Conservation (phyloP, 257 asterid genomes). For the Nicotiana paniculata region DNA sequence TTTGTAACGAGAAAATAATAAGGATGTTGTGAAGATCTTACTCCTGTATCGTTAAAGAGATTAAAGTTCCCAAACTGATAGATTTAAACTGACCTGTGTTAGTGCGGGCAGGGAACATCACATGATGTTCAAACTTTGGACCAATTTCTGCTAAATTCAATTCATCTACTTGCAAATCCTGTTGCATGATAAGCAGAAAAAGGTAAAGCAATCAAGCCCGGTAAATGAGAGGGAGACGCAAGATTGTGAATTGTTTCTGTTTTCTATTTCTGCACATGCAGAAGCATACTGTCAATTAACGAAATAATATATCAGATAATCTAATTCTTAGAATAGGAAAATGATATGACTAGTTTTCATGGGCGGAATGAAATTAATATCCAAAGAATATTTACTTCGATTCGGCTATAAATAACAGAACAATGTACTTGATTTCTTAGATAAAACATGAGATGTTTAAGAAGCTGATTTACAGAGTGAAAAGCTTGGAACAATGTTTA, state of each 20-base stretch:
- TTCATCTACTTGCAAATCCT: slow-evolving; percentile 75
- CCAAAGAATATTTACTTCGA: not conserved
- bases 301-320: not conserved
- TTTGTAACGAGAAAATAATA: not conserved
- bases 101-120: slow-evolving; percentile 83
- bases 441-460: not conserved
- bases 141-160: slow-evolving; percentile 70
- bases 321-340: not conserved
- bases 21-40: slow-evolving; percentile 28
- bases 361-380: not conserved
- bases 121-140: slow-evolving; percentile 78
- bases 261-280: not conserved
- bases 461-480: not conserved
- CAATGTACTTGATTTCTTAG: not conserved
- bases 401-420: not conserved
- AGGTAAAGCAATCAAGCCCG: not conserved
- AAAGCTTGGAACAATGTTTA: not conserved
- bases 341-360: not conserved
- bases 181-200: slow-evolving; percentile 13
- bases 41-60: not conserved
- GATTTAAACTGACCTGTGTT: slow-evolving; percentile 57
- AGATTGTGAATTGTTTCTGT: not conserved
- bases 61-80: not conserved
- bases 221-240: not conserved
- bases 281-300: not conserved